Evolutionary conservation across 2,329 filamentous ascomycete species (phyloP).

Genomic region (Fusarium fracticaudum): DNA sequence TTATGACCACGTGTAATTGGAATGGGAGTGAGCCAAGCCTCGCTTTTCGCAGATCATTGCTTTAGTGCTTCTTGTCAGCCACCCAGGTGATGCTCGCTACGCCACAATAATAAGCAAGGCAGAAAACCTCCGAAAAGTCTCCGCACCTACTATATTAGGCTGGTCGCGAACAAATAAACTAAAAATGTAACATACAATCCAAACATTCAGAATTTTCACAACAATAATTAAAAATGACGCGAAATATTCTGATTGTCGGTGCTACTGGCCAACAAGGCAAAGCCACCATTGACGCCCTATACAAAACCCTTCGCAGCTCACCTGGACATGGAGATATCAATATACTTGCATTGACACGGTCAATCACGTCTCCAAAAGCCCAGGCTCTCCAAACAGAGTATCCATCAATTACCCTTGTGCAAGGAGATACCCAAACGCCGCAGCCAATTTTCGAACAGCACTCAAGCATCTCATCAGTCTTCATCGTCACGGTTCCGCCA

Average conservation of each 20-base stretch:
- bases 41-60: rapidly evolving
- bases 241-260: conserved; percentile 21
- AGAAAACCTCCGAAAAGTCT: neutral
- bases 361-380: neutral
- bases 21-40: neutral
- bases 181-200: neutral
- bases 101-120: neutral
- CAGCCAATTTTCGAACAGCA: conserved; percentile 30
- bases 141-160: neutral
- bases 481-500: conserved; percentile 42
- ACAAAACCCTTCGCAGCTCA: neutral
- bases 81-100: neutral
- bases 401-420: conserved; percentile 12
- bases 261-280: conserved; percentile 32
- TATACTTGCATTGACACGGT: conserved; percentile 17
- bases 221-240: neutral
- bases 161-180: neutral
- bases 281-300: conserved; percentile 20
- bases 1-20: too few species aligned
- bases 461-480: conserved; percentile 36
- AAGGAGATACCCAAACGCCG: conserved; percentile 9
- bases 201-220: rapidly evolving
- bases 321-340: neutral
- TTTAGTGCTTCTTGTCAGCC: neutral
- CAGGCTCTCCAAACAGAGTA: neutral